Base-by-base conservation (phyloP, 768 basidiomycete genomes). In the Pholiota microspora region DNA sequence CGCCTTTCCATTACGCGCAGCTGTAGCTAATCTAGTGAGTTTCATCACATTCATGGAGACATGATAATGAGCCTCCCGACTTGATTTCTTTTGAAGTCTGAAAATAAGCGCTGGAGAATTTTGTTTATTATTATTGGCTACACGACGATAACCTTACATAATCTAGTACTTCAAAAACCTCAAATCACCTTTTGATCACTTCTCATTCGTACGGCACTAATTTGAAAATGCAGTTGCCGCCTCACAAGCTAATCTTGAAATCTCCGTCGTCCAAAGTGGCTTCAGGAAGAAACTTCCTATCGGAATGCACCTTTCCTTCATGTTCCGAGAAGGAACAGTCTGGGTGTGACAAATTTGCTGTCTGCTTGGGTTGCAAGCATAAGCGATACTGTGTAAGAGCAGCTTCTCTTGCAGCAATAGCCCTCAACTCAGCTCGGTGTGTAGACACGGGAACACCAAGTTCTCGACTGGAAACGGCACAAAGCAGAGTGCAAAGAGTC, bases 311-410 rank as follows among this genome's bases (percentile, higher is more conserved):
- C 23, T 36, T 18, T 24, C 29, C 23, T 13, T 15, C 16, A 3
- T 49, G 48, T 36, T 2, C 15, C 13, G 16, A 49, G 18, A 4
- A 23, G 18, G 48, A 49, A 32, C 21, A 25, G 36, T 8, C 34
- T 13, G 48, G 48, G 4, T 21, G 32, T 24, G 48, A 49, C 13
- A 49, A 35, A n/a, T 49, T 49, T 15, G 32, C 48, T 7, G 34
- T 49, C 2, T 36, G 48, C 24, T 9, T 34, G 9, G 15, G 27
- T 7, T 49, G 48, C 34, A 49, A 36, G 34, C 34, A 49, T n/a
- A 49, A n/a, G 15, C 16, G 34, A 6, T 49, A 49, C 16, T 49
- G 48, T 36, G 48, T 49, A 34, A 36, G 48, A 29, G n/a, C 31
- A 24, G 16, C 15, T 23, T 49, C 9, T 35, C 15, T 18, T 15